These are phyloP conservation scores for Porcisia deanei DNA, from an alignment of 208 protist genomes.

Conservation along the genomic window DNA sequence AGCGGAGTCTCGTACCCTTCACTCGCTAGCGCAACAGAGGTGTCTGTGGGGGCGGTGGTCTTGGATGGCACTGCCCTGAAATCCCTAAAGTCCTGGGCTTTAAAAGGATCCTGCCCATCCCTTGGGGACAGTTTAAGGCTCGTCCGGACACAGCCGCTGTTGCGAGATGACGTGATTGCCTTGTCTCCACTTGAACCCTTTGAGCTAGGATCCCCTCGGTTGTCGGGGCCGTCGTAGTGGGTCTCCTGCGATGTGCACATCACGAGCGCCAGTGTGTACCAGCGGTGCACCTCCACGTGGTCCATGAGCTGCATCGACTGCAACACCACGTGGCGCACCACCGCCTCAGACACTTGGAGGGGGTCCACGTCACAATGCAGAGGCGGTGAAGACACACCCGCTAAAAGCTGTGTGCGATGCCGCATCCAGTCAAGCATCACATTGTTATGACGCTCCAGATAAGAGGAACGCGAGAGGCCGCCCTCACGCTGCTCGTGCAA, in stretches of 20 bases:
- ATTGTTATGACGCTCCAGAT: slow-evolving; percentile 24
- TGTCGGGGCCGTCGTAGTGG: background rate
- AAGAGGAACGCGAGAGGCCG: background rate
- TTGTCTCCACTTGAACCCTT: background rate
- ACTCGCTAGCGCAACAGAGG: background rate
- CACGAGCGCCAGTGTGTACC: slow-evolving; percentile 67
- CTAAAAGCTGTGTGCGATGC: slow-evolving; percentile 4
- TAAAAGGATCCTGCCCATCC: background rate
- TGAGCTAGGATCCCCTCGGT: background rate
- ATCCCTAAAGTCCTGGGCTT: background rate
- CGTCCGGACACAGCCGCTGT: background rate
- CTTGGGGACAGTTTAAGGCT: background rate
- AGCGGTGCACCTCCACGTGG: slow-evolving; percentile 49
- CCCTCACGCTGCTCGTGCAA: slow-evolving; percentile 24
- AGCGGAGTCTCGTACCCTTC: slow-evolving; percentile 40
- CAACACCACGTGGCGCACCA: slow-evolving; percentile 34
- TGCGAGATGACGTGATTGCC: background rate
- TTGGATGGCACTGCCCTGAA: background rate
- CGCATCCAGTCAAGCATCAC: slow-evolving; percentile 31
- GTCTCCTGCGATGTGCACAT: slow-evolving; percentile 21
- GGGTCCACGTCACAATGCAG: slow-evolving; percentile 22
- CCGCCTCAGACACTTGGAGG: slow-evolving; percentile 19
- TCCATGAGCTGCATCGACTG: slow-evolving; percentile 46
- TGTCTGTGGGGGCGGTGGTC: background rate
- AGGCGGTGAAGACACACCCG: background rate